A percentile compares a stretch with the other conserved stretches of the same genome.
These are phyloP conservation scores for Daldinia eschscholtzii DNA, from an alignment of 2,329 filamentous ascomycete genomes.

Conservation along the genomic window DNA sequence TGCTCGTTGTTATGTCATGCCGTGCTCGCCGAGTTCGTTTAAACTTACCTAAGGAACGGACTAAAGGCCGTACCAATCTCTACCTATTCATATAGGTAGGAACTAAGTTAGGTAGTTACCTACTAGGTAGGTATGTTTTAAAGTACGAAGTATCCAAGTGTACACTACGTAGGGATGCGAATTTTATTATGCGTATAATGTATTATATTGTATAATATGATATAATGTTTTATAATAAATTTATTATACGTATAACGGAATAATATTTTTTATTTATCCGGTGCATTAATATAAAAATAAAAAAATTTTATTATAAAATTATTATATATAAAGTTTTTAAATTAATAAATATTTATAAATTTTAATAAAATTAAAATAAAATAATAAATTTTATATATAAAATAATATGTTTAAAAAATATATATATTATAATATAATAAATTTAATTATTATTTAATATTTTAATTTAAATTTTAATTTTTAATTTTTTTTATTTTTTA, in stretches of 20 bases:
- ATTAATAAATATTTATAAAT: background rate
- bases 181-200: background rate
- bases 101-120: too few species aligned
- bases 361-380: background rate
- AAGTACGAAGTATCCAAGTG: too few species aligned
- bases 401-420: background rate
- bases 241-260: background rate
- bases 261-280: background rate
- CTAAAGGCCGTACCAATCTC: background rate
- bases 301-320: background rate
- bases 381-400: background rate
- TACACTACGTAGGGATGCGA: too few species aligned
- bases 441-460: background rate
- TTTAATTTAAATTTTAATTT: background rate
- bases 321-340: background rate
- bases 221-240: background rate
- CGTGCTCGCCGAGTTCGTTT: constrained; percentile 6
- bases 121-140: too few species aligned
- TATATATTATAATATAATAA: background rate
- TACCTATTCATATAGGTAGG: background rate
- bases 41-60: constrained; percentile 1
- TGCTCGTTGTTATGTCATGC: background rate
- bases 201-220: background rate
- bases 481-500: background rate
- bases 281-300: background rate